Evolutionary conservation across 352 stramenopile species (phyloP), one percentile per base, ranked within the genome.

Genomic region (Aphanomyces stellatus): DNA sequence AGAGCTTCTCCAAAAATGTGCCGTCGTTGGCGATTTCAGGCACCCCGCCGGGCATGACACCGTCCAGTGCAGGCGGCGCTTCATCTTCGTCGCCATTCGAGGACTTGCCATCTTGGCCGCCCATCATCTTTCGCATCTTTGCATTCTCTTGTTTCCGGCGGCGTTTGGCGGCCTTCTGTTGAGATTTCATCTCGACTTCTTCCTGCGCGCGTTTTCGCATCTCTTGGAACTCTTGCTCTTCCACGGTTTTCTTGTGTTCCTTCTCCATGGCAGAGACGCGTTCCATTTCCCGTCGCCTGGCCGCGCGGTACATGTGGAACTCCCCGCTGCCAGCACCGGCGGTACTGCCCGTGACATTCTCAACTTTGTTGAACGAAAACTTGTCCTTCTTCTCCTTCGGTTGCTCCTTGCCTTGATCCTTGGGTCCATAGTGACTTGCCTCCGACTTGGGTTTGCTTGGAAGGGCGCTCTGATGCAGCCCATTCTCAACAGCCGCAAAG

Each of bases 241-340:
- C 69, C 62, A 81, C 82, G 27, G 77, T 79, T 43, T 87, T 71
- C 61, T 85, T 79, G 62, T 96, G 84, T 11, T 82, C 73, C 57
- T 81, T 75, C 72, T 98, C 89, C 70, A 99, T 93, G 5, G 74
- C 55, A 42, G 90, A 88, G 63, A 97, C 86, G 27, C 96, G 91
- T 37, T 94, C 84, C 75, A 96, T 84, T 76, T 99, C 96, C 27
- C 84, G 68, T 77, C 93, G 87, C 19, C 95, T 81, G 0, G 92
- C 77, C n/a, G 96, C 91, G 42, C 95, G 89, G 71, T 99, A 99
- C 70, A 97, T 92, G 83, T 99, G 95, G 73, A 99, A 99, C 48
- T 99, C 95, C 53, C 95, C 93, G 24, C 88, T 98, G 5, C 95
- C 93, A 15, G 95, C 94, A 46, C 95, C 96, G 0, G 95, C 93